phyloP scores from a whole-genome alignment of 805 yeast genomes.

The Saccharomycopsis sp. region DNA sequence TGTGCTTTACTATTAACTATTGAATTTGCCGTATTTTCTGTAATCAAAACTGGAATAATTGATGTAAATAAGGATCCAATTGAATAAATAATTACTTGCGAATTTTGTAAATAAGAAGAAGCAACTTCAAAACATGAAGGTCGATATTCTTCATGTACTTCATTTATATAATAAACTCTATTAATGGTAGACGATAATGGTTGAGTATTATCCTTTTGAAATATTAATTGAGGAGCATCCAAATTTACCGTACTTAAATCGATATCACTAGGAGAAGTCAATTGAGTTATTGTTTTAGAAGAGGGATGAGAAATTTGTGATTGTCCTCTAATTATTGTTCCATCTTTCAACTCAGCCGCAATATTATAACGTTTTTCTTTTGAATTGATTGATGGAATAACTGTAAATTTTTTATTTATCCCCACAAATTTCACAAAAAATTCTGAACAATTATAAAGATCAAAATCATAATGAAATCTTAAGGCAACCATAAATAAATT shows the following conservation, averaged over 20 bases:
- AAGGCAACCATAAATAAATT: constrained; percentile 77
- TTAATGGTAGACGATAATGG: constrained; percentile 70
- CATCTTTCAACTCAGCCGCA: constrained; percentile 62
- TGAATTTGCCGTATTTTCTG: constrained; percentile 64
- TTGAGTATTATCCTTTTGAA: constrained; percentile 44
- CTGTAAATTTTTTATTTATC: constrained; percentile 5
- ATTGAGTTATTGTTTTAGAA: neutral
- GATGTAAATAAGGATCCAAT: constrained; percentile 89
- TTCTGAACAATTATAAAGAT: constrained; percentile 8
- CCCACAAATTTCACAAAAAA: constrained; percentile 10
- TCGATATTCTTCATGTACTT: constrained; percentile 77
- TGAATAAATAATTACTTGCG: constrained; percentile 58
- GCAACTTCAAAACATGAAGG: constrained; percentile 47
- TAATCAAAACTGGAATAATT: constrained; percentile 63
- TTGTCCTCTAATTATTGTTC: constrained; percentile 75
- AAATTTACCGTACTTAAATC: constrained; percentile 18
- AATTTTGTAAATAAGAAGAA: constrained; percentile 29
- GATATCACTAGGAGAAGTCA: constrained; percentile 9
- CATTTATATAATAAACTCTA: constrained; percentile 70
- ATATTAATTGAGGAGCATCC: constrained; percentile 50
- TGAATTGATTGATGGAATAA: constrained; percentile 14
- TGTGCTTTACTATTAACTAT: constrained; percentile 24
- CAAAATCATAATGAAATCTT: constrained; percentile 51
- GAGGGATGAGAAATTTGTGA: constrained; percentile 88
- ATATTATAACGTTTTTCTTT: constrained; percentile 59